Evolutionary conservation across 148 eudicot genomes (phyloP).

Genomic region (Agrostemma githago): DNA sequence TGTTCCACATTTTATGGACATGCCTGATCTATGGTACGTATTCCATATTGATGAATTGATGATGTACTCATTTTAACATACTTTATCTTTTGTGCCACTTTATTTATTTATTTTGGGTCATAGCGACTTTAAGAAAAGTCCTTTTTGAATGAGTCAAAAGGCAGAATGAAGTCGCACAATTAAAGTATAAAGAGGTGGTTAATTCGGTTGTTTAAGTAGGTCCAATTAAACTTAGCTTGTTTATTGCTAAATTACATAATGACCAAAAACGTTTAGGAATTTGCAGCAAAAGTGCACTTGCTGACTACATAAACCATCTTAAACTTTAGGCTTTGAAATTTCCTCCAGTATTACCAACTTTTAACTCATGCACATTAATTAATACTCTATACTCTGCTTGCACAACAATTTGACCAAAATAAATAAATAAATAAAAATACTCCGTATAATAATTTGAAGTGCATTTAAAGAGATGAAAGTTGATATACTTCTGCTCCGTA

Average conservation of each 20-base stretch:
- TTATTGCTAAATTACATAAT: background rate
- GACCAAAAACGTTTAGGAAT: background rate
- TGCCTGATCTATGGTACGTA: too few species aligned
- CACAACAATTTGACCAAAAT: too few species aligned
- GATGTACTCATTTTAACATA: constrained; percentile 3
- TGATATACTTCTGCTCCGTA: background rate
- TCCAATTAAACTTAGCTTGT: background rate
- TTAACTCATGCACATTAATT: too few species aligned
- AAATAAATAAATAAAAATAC: too few species aligned
- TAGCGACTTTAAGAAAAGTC: background rate
- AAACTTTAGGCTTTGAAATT: too few species aligned
- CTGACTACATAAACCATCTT: too few species aligned
- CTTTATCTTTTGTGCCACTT: background rate
- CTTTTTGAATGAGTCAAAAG: constrained; percentile 7
- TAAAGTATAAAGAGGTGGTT: constrained; percentile 10
- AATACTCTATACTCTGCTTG: too few species aligned
- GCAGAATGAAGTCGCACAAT: background rate
- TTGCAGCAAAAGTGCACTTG: background rate
- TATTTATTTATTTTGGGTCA: background rate
- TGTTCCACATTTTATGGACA: too few species aligned
- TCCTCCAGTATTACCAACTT: too few species aligned
- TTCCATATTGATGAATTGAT: background rate
- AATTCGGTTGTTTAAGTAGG: constrained; percentile 6
- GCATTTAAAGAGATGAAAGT: background rate
- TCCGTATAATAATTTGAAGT: too few species aligned